These are phyloP conservation scores for Chlorociboria aeruginascens DNA, from an alignment of 495 filamentous ascomycete species.

Conservation along the genomic window DNA sequence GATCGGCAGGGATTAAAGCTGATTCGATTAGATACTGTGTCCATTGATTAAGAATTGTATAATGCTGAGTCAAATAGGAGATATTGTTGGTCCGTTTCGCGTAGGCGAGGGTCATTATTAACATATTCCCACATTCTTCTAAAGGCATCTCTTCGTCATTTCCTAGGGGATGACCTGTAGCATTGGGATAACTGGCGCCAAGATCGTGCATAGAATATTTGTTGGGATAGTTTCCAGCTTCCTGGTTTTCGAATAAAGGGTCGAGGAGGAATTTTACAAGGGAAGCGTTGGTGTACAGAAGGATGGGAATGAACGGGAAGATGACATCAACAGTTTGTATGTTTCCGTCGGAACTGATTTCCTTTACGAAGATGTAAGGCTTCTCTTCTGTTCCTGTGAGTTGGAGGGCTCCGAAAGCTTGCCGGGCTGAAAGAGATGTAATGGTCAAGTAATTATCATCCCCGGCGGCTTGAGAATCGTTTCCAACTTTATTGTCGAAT, in stretches of 20 bases:
- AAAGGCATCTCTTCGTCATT: conserved; percentile 74
- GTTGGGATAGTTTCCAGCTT: conserved; percentile 83
- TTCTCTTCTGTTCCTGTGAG: conserved; percentile 69
- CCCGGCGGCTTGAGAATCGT: conserved; percentile 56
- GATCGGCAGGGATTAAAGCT: conserved; percentile 67
- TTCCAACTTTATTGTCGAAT: conserved; percentile 56
- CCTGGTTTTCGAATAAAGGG: conserved; percentile 79
- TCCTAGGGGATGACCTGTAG: conserved; percentile 73
- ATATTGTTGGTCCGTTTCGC: conserved; percentile 32
- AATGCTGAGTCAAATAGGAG: conserved; percentile 40
- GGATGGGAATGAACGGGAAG: conserved; percentile 82
- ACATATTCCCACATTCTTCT: conserved; percentile 91
- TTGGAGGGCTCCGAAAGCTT: conserved; percentile 75
- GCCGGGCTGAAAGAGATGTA: conserved; percentile 71
- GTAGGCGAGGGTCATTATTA: conserved; percentile 74
- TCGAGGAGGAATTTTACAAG: conserved; percentile 80
- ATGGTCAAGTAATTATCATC: conserved; percentile 68
- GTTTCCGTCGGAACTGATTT: conserved; percentile 91
- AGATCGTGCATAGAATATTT: conserved; percentile 83
- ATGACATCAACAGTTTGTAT: conserved; percentile 94
- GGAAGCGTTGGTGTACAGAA: conserved; percentile 75
- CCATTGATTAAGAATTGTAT: conserved; percentile 74
- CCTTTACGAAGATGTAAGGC: conserved; percentile 81
- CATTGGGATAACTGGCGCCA: conserved; percentile 75
- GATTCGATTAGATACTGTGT: conserved; percentile 75